phyloP scores from a whole-genome alignment of 1,284 basidiomycete species.

The Abortiporus biennis region DNA sequence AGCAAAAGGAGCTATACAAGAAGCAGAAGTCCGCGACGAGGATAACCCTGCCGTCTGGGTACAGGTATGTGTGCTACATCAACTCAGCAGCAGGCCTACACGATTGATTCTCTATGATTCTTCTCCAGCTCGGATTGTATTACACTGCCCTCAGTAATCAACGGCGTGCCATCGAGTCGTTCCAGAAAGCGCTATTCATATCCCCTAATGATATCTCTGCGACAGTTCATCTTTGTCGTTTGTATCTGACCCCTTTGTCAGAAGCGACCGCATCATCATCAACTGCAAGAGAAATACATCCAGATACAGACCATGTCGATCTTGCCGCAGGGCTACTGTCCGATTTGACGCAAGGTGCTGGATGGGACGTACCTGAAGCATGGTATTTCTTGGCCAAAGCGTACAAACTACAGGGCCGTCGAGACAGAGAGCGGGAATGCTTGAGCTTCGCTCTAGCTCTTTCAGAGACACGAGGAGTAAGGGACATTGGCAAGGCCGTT shows the following conservation, averaged over 20 bases:
- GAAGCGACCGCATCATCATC: slow-evolving; percentile 18
- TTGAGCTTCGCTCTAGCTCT: slow-evolving; percentile 68
- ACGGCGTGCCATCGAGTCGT: slow-evolving; percentile 63
- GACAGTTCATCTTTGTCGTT: slow-evolving; percentile 67
- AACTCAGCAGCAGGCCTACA: slow-evolving; percentile 7
- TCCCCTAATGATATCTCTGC: slow-evolving; percentile 72
- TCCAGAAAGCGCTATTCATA: slow-evolving; percentile 82
- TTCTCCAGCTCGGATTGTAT: slow-evolving; percentile 68
- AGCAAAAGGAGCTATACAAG: slow-evolving; percentile 86
- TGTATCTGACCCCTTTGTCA: slow-evolving; percentile 51
- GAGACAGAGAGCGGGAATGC: slow-evolving; percentile 70
- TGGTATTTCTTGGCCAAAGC: slow-evolving; percentile 88
- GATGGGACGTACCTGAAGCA: slow-evolving; percentile 88
- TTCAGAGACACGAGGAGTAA: slow-evolving; percentile 60
- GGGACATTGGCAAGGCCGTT: slow-evolving; percentile 57
- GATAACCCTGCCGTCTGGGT: slow-evolving; percentile 91
- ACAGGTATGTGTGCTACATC: slow-evolving; percentile 49
- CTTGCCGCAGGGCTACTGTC: slow-evolving; percentile 66
- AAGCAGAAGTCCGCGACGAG: slow-evolving; percentile 89
- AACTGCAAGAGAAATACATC: slow-evolving; percentile 12
- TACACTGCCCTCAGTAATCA: slow-evolving; percentile 52
- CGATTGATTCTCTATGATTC: slow-evolving; percentile 4
- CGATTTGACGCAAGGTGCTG: slow-evolving; percentile 56
- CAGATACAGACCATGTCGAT: slow-evolving; percentile 53
- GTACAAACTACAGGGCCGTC: slow-evolving; percentile 67